Evolutionary conservation across 139 green algal species (phyloP).

Genomic region (Coelastrella sp.): DNA sequence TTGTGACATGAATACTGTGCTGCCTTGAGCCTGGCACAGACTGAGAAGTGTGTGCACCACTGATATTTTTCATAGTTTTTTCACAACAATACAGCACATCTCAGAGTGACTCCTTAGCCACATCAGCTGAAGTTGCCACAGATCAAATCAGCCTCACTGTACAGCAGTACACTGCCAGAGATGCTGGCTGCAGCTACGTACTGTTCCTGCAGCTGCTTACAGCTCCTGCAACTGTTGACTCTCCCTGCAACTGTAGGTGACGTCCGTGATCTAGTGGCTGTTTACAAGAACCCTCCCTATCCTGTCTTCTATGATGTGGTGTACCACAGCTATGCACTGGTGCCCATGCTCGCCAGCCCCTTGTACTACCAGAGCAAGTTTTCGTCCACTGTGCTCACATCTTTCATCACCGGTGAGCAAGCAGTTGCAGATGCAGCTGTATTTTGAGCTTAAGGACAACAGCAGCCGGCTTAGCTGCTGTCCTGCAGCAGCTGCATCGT

Average conservation of each 20-base stretch:
- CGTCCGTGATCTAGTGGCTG: constrained; percentile 42
- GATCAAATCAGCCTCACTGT: no score
- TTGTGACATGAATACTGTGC: no score
- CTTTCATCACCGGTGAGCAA: constrained; percentile 40
- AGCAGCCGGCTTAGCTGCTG: no score
- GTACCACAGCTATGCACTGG: constrained; percentile 40
- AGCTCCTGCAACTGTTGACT: background rate
- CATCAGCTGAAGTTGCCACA: no score
- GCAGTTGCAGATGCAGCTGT: background rate
- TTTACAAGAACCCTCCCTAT: constrained; percentile 54
- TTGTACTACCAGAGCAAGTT: constrained; percentile 50
- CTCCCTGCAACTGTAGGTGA: constrained; percentile 33
- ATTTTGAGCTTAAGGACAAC: no score
- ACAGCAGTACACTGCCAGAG: no score
- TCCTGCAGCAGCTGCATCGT: no score
- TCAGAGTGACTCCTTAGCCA: no score
- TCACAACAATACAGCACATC: no score
- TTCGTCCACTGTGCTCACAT: constrained; percentile 40
- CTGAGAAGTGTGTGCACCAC: no score
- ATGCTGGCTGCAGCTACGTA: background rate
- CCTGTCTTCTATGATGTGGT: constrained; percentile 51
- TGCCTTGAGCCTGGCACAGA: no score
- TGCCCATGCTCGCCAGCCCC: constrained; percentile 49
- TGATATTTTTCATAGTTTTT: no score
- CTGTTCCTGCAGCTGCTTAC: background rate